A percentile compares a stretch with the other conserved stretches of the same genome.
Evolutionary conservation across 768 basidiomycete genomes (phyloP).

Genomic region (Amanita subjunquillea): DNA sequence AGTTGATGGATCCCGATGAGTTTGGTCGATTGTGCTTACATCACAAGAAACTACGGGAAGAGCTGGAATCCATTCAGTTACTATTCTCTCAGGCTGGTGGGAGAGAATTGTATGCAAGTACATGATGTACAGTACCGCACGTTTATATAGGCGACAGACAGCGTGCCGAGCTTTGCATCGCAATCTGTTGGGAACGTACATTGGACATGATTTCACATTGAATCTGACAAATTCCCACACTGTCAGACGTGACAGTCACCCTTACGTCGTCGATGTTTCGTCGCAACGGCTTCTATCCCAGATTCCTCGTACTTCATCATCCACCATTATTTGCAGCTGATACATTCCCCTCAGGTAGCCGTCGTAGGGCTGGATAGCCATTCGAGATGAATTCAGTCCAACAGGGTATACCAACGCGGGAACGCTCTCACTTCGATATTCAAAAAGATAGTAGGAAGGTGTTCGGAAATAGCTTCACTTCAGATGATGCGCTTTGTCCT

Average conservation of each 20-base stretch:
- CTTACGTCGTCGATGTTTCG: constrained; percentile 4
- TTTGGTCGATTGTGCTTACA: constrained; percentile 31
- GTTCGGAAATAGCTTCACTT: background rate
- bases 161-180: too few relatives aligned
- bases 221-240: background rate
- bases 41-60: constrained; percentile 37
- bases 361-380: background rate
- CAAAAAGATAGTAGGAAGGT: constrained; percentile 13
- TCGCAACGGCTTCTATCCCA: background rate
- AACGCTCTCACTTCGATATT: constrained; percentile 25
- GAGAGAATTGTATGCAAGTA: background rate
- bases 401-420: constrained; percentile 5
- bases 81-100: background rate
- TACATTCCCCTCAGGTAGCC: background rate
- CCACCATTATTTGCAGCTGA: background rate
- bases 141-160: too few relatives aligned
- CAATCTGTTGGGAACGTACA: too few relatives aligned
- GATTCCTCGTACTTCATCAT: background rate
- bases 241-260: background rate
- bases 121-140: background rate
- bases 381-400: constrained; percentile 2
- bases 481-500: constrained; percentile 62
- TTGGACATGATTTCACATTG: background rate
- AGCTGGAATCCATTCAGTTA: constrained; percentile 37
- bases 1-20: constrained; percentile 41